Conservation (phyloP, 2,329 filamentous ascomycete genomes). For the Cryphonectria radicalis region DNA sequence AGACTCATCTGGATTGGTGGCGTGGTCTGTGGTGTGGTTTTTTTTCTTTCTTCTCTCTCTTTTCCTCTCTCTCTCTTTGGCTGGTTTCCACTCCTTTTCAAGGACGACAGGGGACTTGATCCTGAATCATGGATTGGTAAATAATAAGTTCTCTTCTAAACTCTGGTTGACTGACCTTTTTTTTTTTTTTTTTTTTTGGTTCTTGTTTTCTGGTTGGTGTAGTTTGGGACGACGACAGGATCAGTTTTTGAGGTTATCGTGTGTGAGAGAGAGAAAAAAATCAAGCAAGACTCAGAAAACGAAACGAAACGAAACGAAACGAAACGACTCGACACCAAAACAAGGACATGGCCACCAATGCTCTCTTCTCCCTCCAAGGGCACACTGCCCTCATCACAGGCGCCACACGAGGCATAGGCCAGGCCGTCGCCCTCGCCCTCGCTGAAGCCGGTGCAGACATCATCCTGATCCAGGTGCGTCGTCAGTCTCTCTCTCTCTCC, state of each 20-base stretch:
- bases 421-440: constrained; percentile 59
- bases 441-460: constrained; percentile 64
- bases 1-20: background rate
- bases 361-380: constrained; percentile 56
- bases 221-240: background rate
- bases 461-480: constrained; percentile 55
- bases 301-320: too few relatives aligned
- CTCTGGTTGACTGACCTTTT: background rate
- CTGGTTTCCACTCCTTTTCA: too few relatives aligned
- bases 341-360: constrained; percentile 34
- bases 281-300: background rate
- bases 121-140: background rate
- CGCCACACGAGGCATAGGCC: constrained; percentile 61
- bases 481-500: background rate
- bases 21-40: background rate
- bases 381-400: constrained; percentile 63
- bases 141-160: background rate
- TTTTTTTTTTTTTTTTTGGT: background rate
- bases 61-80: background rate
- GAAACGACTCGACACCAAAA: too few relatives aligned
- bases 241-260: background rate
- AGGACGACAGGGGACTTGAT: background rate
- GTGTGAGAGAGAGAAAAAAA: background rate
- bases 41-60: background rate
- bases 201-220: too few relatives aligned